Base-by-base conservation (phyloP, 2,329 filamentous ascomycete species). In the Curvularia sp. region DNA sequence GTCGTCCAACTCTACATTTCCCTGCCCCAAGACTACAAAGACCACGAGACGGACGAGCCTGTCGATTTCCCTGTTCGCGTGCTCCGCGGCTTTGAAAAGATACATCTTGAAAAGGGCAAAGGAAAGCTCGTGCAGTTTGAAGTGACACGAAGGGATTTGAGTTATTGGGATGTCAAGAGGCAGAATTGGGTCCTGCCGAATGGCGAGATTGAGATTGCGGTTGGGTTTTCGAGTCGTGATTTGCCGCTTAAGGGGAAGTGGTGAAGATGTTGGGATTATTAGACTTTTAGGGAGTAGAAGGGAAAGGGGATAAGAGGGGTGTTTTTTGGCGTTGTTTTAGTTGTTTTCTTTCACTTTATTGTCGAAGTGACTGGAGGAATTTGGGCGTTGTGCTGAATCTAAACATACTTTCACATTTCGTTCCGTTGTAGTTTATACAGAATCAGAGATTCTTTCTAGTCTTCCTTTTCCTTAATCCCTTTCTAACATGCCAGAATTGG, bases 1-100 rank as follows among this genome's bases (percentile, higher is more conserved):
- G 85, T 88, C 2, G 83, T 86, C 1, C 86, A 88, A 60, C 69
- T 87, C 3, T 88, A 88, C 64, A 63, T 86, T 30, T 78, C 75
- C 7, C 81, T 80, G 41, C 82, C 86, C 0, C 61, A 78, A 7
- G 61, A 73, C 52, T 79, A 80, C 55, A 69, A 65, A n/a, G 79
- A 81, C 50, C 64, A 69, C 0, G 75, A 77, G 52, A 80, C 80
- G 12, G 74, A 77, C 7, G 79, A 82, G 55, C 43, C 64, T n/a
- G 81, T 83, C 22, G 88, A 92, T 28, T 92, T 91, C 48, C 77
- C 77, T 0, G 70, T 77, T 4, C 58, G 70, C 2, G 75, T 78
- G 15, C 64, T 83, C 5, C 66, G 81, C 4, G 76, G 72, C 1
- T 83, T 81, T 48, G 78, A 81, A 20, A 83, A 82, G 61, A 42